phyloP scores from a whole-genome alignment of 495 filamentous ascomycete species.

The Penicillium coffeae region DNA sequence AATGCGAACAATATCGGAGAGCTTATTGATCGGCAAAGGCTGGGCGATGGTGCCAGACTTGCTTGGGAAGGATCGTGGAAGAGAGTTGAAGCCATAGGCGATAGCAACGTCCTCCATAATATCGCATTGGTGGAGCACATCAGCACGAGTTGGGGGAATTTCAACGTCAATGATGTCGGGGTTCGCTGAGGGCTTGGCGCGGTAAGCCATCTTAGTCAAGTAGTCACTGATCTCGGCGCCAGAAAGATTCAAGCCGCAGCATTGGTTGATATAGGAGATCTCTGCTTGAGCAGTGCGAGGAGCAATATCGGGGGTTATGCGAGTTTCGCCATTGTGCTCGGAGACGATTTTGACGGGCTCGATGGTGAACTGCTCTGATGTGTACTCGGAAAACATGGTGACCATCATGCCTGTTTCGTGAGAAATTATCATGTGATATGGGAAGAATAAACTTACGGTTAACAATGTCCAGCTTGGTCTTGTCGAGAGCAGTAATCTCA shows the following conservation, averaged over 20 bases:
- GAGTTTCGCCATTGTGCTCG: conserved; percentile 78
- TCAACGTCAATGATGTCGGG: conserved; percentile 69
- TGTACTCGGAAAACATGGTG: conserved; percentile 95
- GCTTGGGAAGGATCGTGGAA: conserved; percentile 78
- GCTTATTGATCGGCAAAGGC: conserved; percentile 88
- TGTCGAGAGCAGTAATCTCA: conserved; percentile 94
- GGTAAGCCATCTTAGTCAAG: conserved; percentile 81
- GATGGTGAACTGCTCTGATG: conserved; percentile 81
- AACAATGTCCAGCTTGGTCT: conserved; percentile 94
- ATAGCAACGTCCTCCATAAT: conserved; percentile 99
- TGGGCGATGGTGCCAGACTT: conserved; percentile 80
- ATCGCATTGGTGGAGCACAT: conserved; percentile 93
- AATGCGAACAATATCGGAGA: conserved; percentile 82
- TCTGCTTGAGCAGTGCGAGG: conserved; percentile 75
- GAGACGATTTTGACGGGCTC: conserved; percentile 91
- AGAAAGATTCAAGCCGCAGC: conserved; percentile 74
- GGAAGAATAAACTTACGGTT: conserved; percentile 47
- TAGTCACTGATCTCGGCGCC: conserved; percentile 68
- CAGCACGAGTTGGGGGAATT: conserved; percentile 84
- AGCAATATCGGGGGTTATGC: conserved; percentile 73
- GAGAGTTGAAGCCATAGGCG: conserved; percentile 92
- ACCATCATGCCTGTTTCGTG: conserved; percentile 60
- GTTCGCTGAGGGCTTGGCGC: conserved; percentile 65
- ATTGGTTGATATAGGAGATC: conserved; percentile 86
- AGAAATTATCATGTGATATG: background rate